Conservation (phyloP, 2,329 filamentous ascomycete genomes). For the Diaporthe batatas region DNA sequence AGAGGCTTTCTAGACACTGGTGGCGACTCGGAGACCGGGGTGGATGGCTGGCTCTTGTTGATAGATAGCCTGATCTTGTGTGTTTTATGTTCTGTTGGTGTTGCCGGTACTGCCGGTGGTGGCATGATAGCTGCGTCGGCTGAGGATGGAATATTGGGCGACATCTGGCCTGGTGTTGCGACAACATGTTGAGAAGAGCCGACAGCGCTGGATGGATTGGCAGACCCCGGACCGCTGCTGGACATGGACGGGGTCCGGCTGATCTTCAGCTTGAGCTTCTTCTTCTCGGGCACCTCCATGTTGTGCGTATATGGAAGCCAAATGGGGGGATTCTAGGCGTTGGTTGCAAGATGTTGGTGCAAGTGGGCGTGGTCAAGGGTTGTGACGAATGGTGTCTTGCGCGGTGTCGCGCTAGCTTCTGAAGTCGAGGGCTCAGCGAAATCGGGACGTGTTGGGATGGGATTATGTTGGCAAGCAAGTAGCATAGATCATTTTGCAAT, state of each 20-base stretch:
- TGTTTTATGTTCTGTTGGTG: slow-evolving; percentile 41
- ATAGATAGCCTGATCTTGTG: slow-evolving; percentile 48
- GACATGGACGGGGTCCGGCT: slow-evolving; percentile 38
- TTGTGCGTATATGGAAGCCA: background rate
- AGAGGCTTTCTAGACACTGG: slow-evolving; percentile 38
- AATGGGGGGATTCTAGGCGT: background rate
- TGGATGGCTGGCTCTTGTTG: slow-evolving; percentile 46
- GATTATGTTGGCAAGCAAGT: background rate
- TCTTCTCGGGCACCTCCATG: slow-evolving; percentile 40
- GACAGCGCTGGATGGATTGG: slow-evolving; percentile 15
- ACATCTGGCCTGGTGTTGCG: slow-evolving; percentile 39
- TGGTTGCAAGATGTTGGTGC: background rate
- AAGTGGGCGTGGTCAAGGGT: background rate
- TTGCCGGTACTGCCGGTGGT: slow-evolving; percentile 40
- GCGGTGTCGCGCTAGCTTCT: slow-evolving; percentile 13
- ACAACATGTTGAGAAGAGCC: slow-evolving; percentile 33
- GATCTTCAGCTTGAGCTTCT: slow-evolving; percentile 42
- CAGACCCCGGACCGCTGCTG: slow-evolving; percentile 36
- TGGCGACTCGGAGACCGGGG: slow-evolving; percentile 45
- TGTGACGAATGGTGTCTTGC: background rate
- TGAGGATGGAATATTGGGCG: background rate
- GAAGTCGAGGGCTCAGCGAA: background rate
- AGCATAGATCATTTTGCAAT: slow-evolving; percentile 2
- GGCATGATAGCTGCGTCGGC: slow-evolving; percentile 37
- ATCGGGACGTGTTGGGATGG: background rate